Evolutionary conservation across 2,329 filamentous ascomycete species (phyloP), one percentile per base, ranked within the genome.

Genomic region (Alternaria rosae): DNA sequence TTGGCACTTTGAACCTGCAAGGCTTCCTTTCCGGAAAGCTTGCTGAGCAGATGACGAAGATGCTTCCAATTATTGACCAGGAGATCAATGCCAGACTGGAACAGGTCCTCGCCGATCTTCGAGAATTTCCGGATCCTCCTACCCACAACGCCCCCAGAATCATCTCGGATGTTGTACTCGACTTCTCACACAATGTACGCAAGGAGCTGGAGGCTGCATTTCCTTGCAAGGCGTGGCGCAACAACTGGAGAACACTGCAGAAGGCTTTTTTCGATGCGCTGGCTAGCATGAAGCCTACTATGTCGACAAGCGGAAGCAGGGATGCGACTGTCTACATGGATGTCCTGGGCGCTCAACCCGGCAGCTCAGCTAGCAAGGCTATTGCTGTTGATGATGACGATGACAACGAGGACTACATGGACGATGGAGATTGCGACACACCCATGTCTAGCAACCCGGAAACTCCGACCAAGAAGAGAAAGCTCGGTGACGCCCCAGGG

Each of bases 41-140:
- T 1, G 82, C 84, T 0, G 69, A 79, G 1, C 78, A 85, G 48
- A 86, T 73, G 21, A 45, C 69, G 1, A 50, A 54, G 23, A 79
- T 77, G 25, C 67, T 85, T 0, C 84, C 84, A 0, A 61, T 66
- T 0, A 84, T 86, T 5, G 76, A 80, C 0, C 66, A 73, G 0
- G 77, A 83, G n/a, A 83, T 88, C 0, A 64, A 81, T 6, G 57
- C 70, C 1, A 79, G 86, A 6, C 83, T 91, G 0, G 64, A 1
- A 68, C 72, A 42, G 38, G 15, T 21, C 17, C 23, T 47, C 8
- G 9, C 15, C 0, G 80, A 90, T 58, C 82, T 96, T 0, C 66
- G 75, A 0, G 79, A 78, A 0, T 84, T 94, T 0, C 91, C 91
- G 0, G 89, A 92, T 38, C 85, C 92, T 0, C 90, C 91, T 0